Percentiles rank a stretch among this genome's conserved stretches.
These are phyloP conservation scores for Rhizopus arrhizus DNA, from an alignment of 371 early-diverging fungal species.

Conservation along the genomic window DNA sequence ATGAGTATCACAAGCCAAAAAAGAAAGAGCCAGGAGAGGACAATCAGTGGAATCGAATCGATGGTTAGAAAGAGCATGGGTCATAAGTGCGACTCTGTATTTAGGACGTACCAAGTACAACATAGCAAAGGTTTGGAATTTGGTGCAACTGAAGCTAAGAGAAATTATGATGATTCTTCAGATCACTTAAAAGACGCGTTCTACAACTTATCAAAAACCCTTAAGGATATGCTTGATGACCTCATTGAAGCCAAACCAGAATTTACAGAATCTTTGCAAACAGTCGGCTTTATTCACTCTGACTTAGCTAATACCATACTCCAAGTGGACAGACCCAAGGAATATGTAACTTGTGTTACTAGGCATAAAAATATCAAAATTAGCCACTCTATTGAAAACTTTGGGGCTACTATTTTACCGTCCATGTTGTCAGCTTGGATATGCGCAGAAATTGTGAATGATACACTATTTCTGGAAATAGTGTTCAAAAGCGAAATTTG, in stretches of 20 bases:
- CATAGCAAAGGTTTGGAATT: slow-evolving; percentile 11
- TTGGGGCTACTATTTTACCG: slow-evolving; percentile 12
- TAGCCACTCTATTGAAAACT: slow-evolving; percentile 16
- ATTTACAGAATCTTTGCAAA: neutral
- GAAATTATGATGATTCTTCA: neutral
- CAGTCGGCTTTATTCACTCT: slow-evolving; percentile 16
- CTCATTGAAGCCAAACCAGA: slow-evolving; percentile 9
- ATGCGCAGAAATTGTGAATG: slow-evolving; percentile 8
- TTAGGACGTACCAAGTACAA: neutral
- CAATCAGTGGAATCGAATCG: slow-evolving; percentile 1
- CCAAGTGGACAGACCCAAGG: slow-evolving; percentile 11
- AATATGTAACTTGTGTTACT: slow-evolving; percentile 12
- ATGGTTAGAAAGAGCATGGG: slow-evolving; percentile 3
- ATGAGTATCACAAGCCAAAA: slow-evolving; percentile 5
- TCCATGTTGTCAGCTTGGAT: slow-evolving; percentile 16
- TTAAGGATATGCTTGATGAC: slow-evolving; percentile 20
- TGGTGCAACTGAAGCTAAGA: slow-evolving; percentile 13
- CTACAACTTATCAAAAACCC: slow-evolving; percentile 9
- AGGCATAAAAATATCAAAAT: slow-evolving; percentile 12
- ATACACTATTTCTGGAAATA: too few species aligned
- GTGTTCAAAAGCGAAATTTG: too few species aligned
- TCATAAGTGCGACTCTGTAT: slow-evolving; percentile 6
- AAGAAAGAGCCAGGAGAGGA: slow-evolving; percentile 14
- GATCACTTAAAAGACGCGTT: slow-evolving; percentile 9
- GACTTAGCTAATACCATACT: slow-evolving; percentile 12